Percentiles rank a stretch among this genome's conserved stretches.
These are phyloP conservation scores for Ramularia collo-cygni DNA, from an alignment of 2,329 filamentous ascomycete species.

Conservation along the genomic window DNA sequence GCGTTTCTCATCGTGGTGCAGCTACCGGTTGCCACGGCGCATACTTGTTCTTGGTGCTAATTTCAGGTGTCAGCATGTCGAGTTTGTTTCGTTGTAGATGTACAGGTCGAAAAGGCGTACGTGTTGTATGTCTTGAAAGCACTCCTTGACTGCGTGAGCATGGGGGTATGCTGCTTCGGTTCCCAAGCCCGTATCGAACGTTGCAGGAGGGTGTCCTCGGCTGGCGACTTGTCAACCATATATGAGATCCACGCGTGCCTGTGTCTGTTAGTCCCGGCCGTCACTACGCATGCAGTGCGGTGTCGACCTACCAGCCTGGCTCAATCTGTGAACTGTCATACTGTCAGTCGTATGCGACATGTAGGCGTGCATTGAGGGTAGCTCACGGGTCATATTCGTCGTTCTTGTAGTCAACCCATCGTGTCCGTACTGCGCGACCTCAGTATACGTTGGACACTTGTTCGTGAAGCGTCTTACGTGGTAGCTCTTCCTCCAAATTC, in stretches of 20 bases:
- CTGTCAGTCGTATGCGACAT: conserved; percentile 31
- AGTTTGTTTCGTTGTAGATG: not conserved
- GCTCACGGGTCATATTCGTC: conserved; percentile 71
- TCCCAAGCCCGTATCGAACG: conserved; percentile 69
- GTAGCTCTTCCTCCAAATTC: conserved; percentile 83
- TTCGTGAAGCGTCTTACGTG: conserved; percentile 52
- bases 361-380: not conserved
- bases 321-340: conserved; percentile 67
- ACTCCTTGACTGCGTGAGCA: conserved; percentile 65
- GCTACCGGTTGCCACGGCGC: conserved; percentile 42
- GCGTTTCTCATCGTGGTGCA: conserved; percentile 31
- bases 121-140: conserved; percentile 94
- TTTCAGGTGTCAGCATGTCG: conserved; percentile 5
- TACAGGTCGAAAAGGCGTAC: conserved; percentile 58
- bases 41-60: conserved; percentile 45
- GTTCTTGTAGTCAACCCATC: conserved; percentile 96
- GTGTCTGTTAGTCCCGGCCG: conserved; percentile 8
- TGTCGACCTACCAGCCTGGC: conserved; percentile 63
- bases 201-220: conserved; percentile 64
- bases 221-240: conserved; percentile 78
- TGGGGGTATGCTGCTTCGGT: conserved; percentile 63
- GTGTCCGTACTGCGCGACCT: conserved; percentile 64
- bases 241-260: conserved; percentile 98
- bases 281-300: not conserved
- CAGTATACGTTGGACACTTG: not conserved